Conservation (phyloP, 1,284 basidiomycete species). For the Microbotryomycetes sp. region DNA sequence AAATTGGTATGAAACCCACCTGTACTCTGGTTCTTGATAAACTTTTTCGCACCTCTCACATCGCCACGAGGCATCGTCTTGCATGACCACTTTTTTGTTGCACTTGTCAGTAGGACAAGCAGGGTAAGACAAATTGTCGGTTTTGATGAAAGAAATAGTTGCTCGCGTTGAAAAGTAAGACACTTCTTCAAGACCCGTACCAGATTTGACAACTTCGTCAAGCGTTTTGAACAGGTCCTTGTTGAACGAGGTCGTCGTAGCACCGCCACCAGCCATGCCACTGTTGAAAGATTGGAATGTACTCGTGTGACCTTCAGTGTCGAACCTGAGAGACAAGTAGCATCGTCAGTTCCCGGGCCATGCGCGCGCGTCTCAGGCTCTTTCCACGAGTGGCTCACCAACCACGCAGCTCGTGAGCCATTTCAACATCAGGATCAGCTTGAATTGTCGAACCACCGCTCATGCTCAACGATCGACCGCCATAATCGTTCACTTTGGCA, state of each 20-base stretch:
- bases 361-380: not conserved
- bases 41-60: conserved; percentile 90
- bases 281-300: conserved; percentile 61
- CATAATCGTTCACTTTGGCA: conserved; percentile 90
- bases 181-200: conserved; percentile 61
- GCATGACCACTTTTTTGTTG: conserved; percentile 82
- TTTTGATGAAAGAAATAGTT: conserved; percentile 83
- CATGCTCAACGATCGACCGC: conserved; percentile 77
- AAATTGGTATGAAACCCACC: conserved; percentile 51
- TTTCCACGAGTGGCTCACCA: conserved; percentile 56
- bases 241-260: conserved; percentile 51
- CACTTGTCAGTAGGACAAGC: conserved; percentile 77
- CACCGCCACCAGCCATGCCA: conserved; percentile 41
- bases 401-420: conserved; percentile 77
- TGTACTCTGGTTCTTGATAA: conserved; percentile 67
- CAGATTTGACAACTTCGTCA: conserved; percentile 74
- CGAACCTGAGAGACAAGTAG: conserved; percentile 47
- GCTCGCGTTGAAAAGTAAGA: conserved; percentile 73
- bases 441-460: conserved; percentile 63
- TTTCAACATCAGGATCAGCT: conserved; percentile 79
- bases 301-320: conserved; percentile 56
- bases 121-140: conserved; percentile 80
- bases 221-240: conserved; percentile 67
- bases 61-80: conserved; percentile 61
- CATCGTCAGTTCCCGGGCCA: conserved; percentile 15